A percentile compares a stretch with the other conserved stretches of the same genome.
Evolutionary conservation across 202 grass and related monocot genomes (phyloP).

Genomic region (Panicum hallii): DNA sequence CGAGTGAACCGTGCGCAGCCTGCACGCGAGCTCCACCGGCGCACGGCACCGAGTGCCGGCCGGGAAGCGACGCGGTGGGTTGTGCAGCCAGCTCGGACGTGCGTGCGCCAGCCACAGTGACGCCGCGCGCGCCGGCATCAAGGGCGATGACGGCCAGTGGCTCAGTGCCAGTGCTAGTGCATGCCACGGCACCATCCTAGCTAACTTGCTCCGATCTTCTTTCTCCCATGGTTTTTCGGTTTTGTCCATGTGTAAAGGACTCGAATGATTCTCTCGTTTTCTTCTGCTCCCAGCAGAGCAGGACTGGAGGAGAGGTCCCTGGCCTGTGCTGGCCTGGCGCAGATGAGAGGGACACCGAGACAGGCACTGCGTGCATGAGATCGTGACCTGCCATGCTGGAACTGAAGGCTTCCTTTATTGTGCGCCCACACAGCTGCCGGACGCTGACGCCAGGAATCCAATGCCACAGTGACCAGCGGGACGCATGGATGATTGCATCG

Average conservation of each 20-base stretch:
- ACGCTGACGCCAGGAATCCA: slow-evolving; percentile 41
- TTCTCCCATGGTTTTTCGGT: not conserved
- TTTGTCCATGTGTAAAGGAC: not conserved
- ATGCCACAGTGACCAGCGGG: slow-evolving; percentile 22
- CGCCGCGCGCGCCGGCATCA: not conserved
- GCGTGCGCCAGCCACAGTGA: not conserved
- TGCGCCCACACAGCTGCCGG: slow-evolving; percentile 24
- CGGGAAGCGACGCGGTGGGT: slow-evolving; percentile 31
- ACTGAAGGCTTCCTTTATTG: slow-evolving; percentile 46
- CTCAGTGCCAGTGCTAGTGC: not conserved
- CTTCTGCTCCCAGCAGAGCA: not conserved
- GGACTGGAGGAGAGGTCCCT: not conserved
- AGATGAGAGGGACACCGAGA: not conserved
- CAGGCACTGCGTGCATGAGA: not conserved
- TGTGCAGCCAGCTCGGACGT: not conserved
- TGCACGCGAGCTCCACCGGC: too few relatives aligned
- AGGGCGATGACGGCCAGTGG: too few relatives aligned
- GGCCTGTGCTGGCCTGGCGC: not conserved
- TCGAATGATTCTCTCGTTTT: not conserved
- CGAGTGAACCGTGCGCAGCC: not conserved
- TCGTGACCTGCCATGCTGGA: slow-evolving; percentile 40
- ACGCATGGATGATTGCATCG: not conserved
- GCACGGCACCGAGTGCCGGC: not conserved
- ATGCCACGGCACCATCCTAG: not conserved
- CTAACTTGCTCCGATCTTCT: not conserved